A percentile compares a stretch with the other conserved stretches of the same genome.
Evolutionary conservation across 2,329 filamentous ascomycete genomes (phyloP).

Genomic region (Colletotrichum limetticola): DNA sequence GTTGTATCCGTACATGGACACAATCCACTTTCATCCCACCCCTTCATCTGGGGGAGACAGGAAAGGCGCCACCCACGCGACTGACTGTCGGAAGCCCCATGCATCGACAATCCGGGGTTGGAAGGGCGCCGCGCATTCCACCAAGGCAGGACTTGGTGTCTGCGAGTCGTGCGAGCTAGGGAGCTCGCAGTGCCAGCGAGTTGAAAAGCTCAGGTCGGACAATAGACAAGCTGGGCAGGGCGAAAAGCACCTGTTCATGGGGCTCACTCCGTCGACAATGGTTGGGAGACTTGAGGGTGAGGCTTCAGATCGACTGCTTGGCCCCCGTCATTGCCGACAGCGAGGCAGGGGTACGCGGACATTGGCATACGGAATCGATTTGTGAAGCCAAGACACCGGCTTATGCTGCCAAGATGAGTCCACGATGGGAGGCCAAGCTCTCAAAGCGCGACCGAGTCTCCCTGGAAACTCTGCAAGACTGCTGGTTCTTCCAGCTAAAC

Average conservation of each 20-base stretch:
- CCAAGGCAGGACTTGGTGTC: background rate
- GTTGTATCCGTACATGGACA: constrained; percentile 7
- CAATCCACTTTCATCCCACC: background rate
- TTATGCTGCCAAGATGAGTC: constrained; percentile 20
- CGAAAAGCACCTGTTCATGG: constrained; percentile 11
- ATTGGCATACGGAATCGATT: constrained; percentile 32
- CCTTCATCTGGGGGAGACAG: background rate
- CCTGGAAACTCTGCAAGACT: background rate
- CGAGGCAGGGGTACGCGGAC: constrained; percentile 21
- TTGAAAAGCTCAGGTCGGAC: background rate
- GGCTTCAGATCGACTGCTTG: constrained; percentile 32
- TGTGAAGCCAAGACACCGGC: constrained; percentile 20
- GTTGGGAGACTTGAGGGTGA: constrained; percentile 18
- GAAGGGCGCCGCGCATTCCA: background rate
- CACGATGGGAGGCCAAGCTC: background rate
- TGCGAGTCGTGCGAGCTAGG: background rate
- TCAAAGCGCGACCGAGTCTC: constrained; percentile 1
- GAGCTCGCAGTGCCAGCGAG: background rate
- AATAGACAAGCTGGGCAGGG: background rate
- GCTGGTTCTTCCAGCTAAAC: background rate
- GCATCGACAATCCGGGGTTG: constrained; percentile 25
- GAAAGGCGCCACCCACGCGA: constrained; percentile 24
- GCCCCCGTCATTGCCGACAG: constrained; percentile 25
- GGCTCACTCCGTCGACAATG: constrained; percentile 1
- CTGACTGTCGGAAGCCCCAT: background rate